Evolutionary conservation across 2,329 filamentous ascomycete species (phyloP).

Genomic region (Aspergillus clavatus): DNA sequence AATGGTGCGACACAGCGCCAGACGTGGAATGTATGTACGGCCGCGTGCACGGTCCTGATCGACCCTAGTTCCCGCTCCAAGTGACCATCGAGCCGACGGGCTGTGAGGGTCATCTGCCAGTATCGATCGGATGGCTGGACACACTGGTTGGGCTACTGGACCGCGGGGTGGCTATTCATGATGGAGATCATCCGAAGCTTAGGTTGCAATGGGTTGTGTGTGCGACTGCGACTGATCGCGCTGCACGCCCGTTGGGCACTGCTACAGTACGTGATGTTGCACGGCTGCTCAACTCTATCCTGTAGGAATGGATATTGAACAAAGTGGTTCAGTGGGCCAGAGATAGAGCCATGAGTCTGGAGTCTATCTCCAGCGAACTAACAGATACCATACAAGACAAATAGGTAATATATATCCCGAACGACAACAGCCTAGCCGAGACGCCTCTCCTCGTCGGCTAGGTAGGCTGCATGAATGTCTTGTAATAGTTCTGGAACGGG

Average conservation of each 20-base stretch:
- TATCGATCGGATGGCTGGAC: not conserved
- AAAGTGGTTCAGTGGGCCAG: no score
- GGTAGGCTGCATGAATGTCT: no score
- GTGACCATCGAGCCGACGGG: slow-evolving; percentile 17
- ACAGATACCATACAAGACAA: no score
- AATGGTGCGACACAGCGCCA: not conserved
- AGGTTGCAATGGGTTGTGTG: not conserved
- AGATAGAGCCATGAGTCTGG: no score
- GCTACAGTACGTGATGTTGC: not conserved
- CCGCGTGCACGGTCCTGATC: slow-evolving; percentile 28
- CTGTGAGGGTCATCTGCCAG: not conserved
- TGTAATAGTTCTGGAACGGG: no score
- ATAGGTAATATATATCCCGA: no score
- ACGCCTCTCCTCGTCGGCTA: not conserved
- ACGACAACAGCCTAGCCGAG: not conserved
- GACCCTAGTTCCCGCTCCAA: slow-evolving; percentile 24
- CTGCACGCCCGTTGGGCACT: not conserved
- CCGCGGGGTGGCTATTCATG: no score
- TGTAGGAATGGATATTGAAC: no score
- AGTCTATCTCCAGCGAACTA: no score
- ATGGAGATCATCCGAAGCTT: not conserved
- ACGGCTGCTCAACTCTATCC: not conserved
- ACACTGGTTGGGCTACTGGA: no score
- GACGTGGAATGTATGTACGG: slow-evolving; percentile 7
- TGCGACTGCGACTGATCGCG: not conserved